phyloP scores from a whole-genome alignment of 352 stramenopile genomes.

The Phytophthora crassamura region DNA sequence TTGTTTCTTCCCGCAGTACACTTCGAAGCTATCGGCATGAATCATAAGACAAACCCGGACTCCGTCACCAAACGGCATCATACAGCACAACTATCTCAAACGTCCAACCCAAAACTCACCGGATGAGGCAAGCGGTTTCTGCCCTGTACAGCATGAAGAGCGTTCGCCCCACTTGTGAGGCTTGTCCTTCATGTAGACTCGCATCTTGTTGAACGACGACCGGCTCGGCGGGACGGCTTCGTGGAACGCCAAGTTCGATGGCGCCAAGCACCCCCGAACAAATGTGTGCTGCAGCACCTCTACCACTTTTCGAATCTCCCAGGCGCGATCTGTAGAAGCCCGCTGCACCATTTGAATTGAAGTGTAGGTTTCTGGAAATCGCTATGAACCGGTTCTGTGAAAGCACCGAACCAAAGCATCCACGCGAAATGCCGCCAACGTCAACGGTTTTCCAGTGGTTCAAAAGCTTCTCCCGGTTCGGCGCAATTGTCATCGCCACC shows the following conservation, averaged over 20 bases:
- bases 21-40: slow-evolving; percentile 18
- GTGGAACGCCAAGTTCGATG: slow-evolving; percentile 22
- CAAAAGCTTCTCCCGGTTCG: slow-evolving; percentile 15
- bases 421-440: slow-evolving; percentile 11
- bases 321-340: slow-evolving; percentile 10
- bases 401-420: slow-evolving; percentile 18
- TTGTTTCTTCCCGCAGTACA: slow-evolving; percentile 11
- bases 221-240: slow-evolving; percentile 19
- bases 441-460: slow-evolving; percentile 24
- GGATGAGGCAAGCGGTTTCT: slow-evolving; percentile 20
- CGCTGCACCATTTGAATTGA: slow-evolving; percentile 19
- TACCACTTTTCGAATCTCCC: slow-evolving; percentile 28
- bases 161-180: slow-evolving; percentile 19
- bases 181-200: slow-evolving; percentile 25
- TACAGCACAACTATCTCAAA: slow-evolving; percentile 6
- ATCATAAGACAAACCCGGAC: background rate
- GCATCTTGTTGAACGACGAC: slow-evolving; percentile 26
- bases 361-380: slow-evolving; percentile 22
- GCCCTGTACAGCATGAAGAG: slow-evolving; percentile 27
- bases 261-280: slow-evolving; percentile 9
- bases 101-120: slow-evolving; percentile 29
- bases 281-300: slow-evolving; percentile 28
- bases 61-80: slow-evolving; percentile 8
- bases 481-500: slow-evolving; percentile 6
- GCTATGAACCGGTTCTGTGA: slow-evolving; percentile 7